Conservation (phyloP, 2,329 filamentous ascomycete genomes). For the Ophiostoma tasmaniense region DNA sequence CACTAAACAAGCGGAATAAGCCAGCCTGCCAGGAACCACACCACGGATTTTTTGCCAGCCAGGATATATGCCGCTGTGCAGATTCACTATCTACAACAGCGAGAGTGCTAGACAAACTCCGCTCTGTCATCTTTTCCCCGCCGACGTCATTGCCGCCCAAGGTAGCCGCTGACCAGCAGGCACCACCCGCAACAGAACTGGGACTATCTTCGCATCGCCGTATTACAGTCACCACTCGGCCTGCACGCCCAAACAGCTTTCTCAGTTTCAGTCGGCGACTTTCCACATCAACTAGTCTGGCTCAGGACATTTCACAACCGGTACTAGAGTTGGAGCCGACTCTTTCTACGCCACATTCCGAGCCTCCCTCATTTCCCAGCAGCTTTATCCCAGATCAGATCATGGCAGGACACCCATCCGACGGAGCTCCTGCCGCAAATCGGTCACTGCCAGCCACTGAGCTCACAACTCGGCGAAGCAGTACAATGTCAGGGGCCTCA, state of each 20-base stretch:
- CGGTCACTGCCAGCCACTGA: neutral
- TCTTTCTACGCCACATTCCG: neutral
- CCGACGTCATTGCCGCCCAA: neutral
- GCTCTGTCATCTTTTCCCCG: constrained; percentile 24
- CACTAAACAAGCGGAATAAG: neutral
- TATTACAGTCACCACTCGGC: neutral
- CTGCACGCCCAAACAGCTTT: constrained; percentile 19
- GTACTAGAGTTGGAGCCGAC: neutral
- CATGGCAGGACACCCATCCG: neutral
- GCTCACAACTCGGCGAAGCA: neutral
- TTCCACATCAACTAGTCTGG: constrained; percentile 6
- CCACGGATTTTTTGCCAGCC: neutral
- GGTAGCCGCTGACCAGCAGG: neutral
- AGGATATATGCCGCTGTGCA: neutral
- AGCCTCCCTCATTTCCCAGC: neutral
- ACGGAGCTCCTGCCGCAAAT: neutral
- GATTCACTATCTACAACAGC: constrained; percentile 1
- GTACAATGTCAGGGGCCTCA: neutral
- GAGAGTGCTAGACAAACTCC: constrained; percentile 25
- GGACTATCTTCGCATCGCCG: constrained; percentile 1
- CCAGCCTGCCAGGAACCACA: neutral
- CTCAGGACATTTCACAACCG: neutral
- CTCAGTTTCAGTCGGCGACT: constrained; percentile 24
- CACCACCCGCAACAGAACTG: neutral
- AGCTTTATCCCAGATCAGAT: neutral